Evolutionary conservation across 2,329 filamentous ascomycete genomes (phyloP).

Genomic region (Hypoxylon rubiginosum): DNA sequence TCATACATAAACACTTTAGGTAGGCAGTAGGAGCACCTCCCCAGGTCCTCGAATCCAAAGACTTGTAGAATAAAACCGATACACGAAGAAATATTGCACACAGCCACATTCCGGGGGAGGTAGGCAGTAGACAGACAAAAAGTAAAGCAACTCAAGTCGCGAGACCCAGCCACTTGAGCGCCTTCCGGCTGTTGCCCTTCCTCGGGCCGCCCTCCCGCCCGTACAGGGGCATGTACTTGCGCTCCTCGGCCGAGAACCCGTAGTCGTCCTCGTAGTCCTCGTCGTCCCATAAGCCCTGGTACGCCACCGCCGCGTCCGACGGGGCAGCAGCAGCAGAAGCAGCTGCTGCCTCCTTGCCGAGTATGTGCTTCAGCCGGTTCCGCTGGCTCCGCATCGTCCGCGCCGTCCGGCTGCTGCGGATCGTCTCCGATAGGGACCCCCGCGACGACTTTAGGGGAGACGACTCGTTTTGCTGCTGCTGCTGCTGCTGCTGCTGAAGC

Average conservation of each 20-base stretch:
- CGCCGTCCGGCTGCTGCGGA: constrained; percentile 43
- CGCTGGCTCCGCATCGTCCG: constrained; percentile 52
- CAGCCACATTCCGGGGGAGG: neutral
- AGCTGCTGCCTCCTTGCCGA: constrained; percentile 38
- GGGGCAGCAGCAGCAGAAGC: neutral
- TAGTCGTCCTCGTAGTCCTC: constrained; percentile 54
- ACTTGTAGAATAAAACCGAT: neutral
- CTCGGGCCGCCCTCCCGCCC: constrained; percentile 53
- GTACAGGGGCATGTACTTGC: constrained; percentile 66
- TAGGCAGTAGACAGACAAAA: neutral
- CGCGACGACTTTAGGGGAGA: constrained; percentile 44
- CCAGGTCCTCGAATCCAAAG: neutral
- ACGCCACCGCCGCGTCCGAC: constrained; percentile 11
- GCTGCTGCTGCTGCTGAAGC: constrained; percentile 16
- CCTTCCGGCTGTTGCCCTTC: constrained; percentile 64
- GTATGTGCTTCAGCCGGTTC: constrained; percentile 47
- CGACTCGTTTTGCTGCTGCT: constrained; percentile 13
- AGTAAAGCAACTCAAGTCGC: constrained; percentile 21
- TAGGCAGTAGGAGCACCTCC: neutral
- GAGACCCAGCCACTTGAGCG: constrained; percentile 67
- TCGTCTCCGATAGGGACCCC: constrained; percentile 54
- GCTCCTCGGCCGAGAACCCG: constrained; percentile 63
- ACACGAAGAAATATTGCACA: neutral
- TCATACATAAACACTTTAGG: too few species aligned
- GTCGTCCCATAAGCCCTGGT: constrained; percentile 42